Percentiles rank a stretch among this genome's conserved stretches.
phyloP scores from a whole-genome alignment of 768 basidiomycete genomes.

The Termitomyces sp. region DNA sequence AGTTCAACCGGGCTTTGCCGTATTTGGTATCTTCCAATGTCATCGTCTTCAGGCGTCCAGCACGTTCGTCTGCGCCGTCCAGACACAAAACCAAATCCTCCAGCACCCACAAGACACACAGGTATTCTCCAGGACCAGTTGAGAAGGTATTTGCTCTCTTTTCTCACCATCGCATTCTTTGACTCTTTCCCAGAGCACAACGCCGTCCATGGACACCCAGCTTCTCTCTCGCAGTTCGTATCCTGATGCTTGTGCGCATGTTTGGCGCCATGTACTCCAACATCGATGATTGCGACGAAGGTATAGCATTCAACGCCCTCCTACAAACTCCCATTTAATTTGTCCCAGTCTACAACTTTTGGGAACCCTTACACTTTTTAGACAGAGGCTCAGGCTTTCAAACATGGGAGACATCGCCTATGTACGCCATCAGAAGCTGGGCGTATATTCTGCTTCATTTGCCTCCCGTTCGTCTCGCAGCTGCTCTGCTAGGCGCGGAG shows the following conservation, averaged over 20 bases:
- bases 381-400: constrained; percentile 87
- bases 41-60: constrained; percentile 30
- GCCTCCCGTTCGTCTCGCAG: constrained; percentile 58
- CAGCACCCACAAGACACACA: constrained; percentile 43
- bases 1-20: constrained; percentile 6
- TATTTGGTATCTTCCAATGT: constrained; percentile 23
- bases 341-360: constrained; percentile 90
- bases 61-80: constrained; percentile 50
- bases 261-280: constrained; percentile 92
- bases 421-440: constrained; percentile 93
- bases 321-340: not conserved
- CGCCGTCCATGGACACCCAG: constrained; percentile 83
- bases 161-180: constrained; percentile 3
- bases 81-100: constrained; percentile 21
- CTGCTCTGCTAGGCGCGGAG: constrained; percentile 47
- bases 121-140: constrained; percentile 81
- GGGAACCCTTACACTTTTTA: constrained; percentile 96
- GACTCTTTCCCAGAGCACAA: constrained; percentile 44
- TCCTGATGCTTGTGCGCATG: constrained; percentile 78
- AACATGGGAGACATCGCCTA: constrained; percentile 95
- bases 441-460: constrained; percentile 84
- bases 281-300: constrained; percentile 96
- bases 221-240: constrained; percentile 79
- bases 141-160: constrained; percentile 46
- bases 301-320: constrained; percentile 31